phyloP scores from a whole-genome alignment of 768 basidiomycete genomes.

The Galerina sulciceps region DNA sequence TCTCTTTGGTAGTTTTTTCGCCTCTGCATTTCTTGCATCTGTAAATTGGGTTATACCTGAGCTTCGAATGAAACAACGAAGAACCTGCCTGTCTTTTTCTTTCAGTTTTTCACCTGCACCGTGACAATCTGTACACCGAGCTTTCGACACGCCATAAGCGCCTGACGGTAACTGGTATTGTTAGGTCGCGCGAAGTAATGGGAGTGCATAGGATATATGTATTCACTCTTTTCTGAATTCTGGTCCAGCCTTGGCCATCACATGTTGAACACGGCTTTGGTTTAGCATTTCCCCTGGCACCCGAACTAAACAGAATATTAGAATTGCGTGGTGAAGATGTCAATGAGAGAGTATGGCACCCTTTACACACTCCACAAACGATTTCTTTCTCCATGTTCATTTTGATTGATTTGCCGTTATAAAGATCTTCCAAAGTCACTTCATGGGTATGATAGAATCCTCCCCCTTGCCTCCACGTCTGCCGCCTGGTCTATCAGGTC shows the following conservation, averaged over 20 bases:
- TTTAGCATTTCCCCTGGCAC: slow-evolving; percentile 83
- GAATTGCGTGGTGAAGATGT: not conserved
- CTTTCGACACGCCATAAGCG: slow-evolving; percentile 48
- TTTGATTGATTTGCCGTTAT: slow-evolving; percentile 87
- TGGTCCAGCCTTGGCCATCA: slow-evolving; percentile 82
- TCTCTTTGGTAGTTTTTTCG: slow-evolving; percentile 80
- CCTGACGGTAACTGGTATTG: slow-evolving; percentile 22
- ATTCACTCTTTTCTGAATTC: slow-evolving; percentile 56
- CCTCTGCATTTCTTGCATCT: slow-evolving; percentile 98
- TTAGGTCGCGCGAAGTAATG: slow-evolving; percentile 3
- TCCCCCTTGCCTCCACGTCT: slow-evolving; percentile 62
- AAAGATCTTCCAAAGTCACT: slow-evolving; percentile 90
- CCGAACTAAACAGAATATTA: slow-evolving; percentile 55
- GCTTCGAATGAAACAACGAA: not conserved
- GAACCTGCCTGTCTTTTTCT: slow-evolving; percentile 79
- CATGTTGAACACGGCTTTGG: slow-evolving; percentile 82
- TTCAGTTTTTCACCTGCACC: slow-evolving; percentile 73
- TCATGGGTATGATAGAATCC: slow-evolving; percentile 81
- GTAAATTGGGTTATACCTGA: not conserved
- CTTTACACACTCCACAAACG: slow-evolving; percentile 79
- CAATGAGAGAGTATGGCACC: slow-evolving; percentile 46
- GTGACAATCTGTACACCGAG: slow-evolving; percentile 69
- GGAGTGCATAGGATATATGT: not conserved
- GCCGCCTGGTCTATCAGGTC: slow-evolving; percentile 46
- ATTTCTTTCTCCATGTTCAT: slow-evolving; percentile 89